A percentile compares a stretch with the other conserved stretches of the same genome.
These are phyloP conservation scores for Suhomyces xylopsoci DNA, from an alignment of 805 yeast species.

Conservation along the genomic window DNA sequence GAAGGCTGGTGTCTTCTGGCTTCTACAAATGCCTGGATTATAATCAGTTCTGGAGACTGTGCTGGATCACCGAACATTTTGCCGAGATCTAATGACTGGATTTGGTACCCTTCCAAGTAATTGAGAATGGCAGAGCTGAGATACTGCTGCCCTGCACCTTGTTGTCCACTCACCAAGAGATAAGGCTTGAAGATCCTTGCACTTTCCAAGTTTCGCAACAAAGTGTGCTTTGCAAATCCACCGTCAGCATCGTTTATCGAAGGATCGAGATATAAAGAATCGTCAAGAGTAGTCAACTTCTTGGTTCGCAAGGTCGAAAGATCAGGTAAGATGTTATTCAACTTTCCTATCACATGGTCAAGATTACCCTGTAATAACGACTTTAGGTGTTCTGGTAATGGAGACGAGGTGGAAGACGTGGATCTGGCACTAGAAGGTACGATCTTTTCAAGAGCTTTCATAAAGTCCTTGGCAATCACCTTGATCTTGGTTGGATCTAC, in stretches of 20 bases:
- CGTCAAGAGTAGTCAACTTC: constrained; percentile 59
- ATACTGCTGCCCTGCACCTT: constrained; percentile 86
- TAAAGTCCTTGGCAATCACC: constrained; percentile 80
- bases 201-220: constrained; percentile 45
- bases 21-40: constrained; percentile 82
- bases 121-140: constrained; percentile 78
- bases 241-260: constrained; percentile 56
- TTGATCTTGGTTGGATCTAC: constrained; percentile 69
- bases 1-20: constrained; percentile 89
- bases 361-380: constrained; percentile 61
- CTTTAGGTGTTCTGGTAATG: constrained; percentile 69
- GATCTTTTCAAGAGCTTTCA: constrained; percentile 78
- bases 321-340: constrained; percentile 61
- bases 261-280: constrained; percentile 62
- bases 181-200: constrained; percentile 82
- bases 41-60: constrained; percentile 75
- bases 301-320: constrained; percentile 27
- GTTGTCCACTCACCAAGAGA: constrained; percentile 64
- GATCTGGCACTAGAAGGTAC: constrained; percentile 92
- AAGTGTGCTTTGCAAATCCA: constrained; percentile 67
- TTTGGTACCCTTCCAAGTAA: constrained; percentile 82
- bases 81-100: constrained; percentile 81
- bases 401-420: constrained; percentile 66
- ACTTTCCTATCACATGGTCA: constrained; percentile 39
- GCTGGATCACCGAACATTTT: constrained; percentile 74